Conservation (phyloP, 2,329 filamentous ascomycete genomes). For the Sodiomyces alkalinus region DNA sequence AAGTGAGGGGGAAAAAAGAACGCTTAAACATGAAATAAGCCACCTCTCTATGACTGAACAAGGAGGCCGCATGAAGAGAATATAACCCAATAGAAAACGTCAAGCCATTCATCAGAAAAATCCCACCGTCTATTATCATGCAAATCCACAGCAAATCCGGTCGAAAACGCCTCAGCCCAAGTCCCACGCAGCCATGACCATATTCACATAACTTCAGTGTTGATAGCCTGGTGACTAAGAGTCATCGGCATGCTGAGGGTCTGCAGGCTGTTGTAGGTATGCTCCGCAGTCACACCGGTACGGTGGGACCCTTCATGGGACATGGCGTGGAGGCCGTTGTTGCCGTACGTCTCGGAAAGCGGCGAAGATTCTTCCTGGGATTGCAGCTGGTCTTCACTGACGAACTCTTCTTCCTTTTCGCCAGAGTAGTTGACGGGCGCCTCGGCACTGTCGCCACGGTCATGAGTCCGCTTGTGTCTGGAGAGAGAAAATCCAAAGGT, state of each 20-base stretch:
- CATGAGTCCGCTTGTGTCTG: slow-evolving; percentile 72
- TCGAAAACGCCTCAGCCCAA: background rate
- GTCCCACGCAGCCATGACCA: too few species aligned
- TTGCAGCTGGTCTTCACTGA: slow-evolving; percentile 70
- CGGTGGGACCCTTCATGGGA: too few species aligned
- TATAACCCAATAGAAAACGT: too few species aligned
- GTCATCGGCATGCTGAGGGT: slow-evolving; percentile 51
- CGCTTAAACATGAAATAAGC: too few species aligned
- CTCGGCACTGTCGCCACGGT: slow-evolving; percentile 46
- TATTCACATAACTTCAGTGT: slow-evolving; percentile 30
- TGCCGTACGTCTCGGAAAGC: slow-evolving; percentile 49
- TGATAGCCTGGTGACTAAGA: slow-evolving; percentile 38
- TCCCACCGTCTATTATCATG: slow-evolving; percentile 1
- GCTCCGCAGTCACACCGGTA: slow-evolving; percentile 10
- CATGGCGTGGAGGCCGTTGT: slow-evolving; percentile 33
- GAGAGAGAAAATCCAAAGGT: slow-evolving; percentile 30
- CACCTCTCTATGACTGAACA: background rate
- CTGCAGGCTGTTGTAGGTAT: slow-evolving; percentile 41
- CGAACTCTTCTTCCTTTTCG: slow-evolving; percentile 72
- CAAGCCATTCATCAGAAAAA: too few species aligned
- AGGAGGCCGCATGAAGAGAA: too few species aligned
- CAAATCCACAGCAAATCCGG: background rate
- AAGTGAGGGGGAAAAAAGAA: background rate
- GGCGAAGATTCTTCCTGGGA: slow-evolving; percentile 69
- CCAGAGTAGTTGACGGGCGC: slow-evolving; percentile 50